These are phyloP conservation scores for Triangularia setosa DNA, from an alignment of 2,329 filamentous ascomycete genomes.

Conservation along the genomic window DNA sequence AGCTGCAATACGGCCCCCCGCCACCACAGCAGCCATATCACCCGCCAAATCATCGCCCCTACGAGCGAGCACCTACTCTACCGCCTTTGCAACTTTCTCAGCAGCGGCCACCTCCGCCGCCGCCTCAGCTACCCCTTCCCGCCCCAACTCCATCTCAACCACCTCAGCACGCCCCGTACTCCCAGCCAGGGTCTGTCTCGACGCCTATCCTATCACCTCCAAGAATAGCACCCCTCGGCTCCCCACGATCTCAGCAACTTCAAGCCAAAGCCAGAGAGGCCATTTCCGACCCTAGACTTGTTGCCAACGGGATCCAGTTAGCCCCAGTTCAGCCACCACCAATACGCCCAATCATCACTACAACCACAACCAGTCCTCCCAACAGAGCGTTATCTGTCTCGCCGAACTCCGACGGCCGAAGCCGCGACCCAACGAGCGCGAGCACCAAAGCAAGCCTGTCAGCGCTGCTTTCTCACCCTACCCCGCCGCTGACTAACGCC, in stretches of 20 bases:
- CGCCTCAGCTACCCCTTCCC: constrained; percentile 26
- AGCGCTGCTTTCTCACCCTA: not conserved
- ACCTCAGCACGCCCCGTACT: constrained; percentile 32
- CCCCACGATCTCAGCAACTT: not conserved
- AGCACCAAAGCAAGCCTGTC: not conserved
- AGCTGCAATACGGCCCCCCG: constrained; percentile 13
- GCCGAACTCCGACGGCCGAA: not conserved
- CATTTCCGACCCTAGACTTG: not conserved
- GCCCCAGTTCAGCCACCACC: not conserved
- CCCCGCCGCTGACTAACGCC: not conserved
- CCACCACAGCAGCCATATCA: constrained; percentile 11
- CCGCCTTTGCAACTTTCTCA: not conserved
- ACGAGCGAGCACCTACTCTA: not conserved
- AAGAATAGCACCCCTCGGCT: not conserved
- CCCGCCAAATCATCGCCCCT: not conserved
- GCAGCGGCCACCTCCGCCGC: not conserved
- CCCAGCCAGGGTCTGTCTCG: constrained; percentile 38
- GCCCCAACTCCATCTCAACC: constrained; percentile 21
- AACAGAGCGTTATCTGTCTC: not conserved
- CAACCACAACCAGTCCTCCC: not conserved
- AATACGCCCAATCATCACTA: not conserved
- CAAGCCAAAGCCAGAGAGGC: not conserved
- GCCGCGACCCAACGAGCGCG: not conserved
- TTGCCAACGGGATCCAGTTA: not conserved
- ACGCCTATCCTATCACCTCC: constrained; percentile 27